Conservation (phyloP, 805 yeast genomes). For the Yarrowia bubula region DNA sequence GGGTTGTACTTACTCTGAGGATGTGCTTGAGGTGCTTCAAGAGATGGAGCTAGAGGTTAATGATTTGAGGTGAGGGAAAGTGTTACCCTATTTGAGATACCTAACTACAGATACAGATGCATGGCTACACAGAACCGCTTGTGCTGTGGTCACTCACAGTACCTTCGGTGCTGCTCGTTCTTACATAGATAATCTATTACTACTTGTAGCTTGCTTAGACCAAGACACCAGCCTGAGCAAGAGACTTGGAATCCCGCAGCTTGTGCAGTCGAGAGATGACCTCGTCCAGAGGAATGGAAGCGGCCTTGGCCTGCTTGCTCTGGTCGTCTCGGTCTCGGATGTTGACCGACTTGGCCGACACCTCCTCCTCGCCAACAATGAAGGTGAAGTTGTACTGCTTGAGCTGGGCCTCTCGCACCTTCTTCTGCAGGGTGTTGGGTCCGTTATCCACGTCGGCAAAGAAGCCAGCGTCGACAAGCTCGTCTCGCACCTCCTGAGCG, state of each 20-base stretch:
- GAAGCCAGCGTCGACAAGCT: slow-evolving; percentile 65
- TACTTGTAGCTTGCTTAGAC: background rate
- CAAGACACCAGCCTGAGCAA: slow-evolving; percentile 11
- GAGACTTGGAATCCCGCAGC: slow-evolving; percentile 58
- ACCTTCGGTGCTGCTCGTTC: no score
- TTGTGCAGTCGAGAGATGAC: slow-evolving; percentile 67
- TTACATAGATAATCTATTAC: background rate
- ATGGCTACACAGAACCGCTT: no score
- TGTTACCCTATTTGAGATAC: no score
- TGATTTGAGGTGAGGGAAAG: background rate
- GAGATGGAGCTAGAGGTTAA: background rate
- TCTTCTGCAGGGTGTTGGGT: slow-evolving; percentile 97
- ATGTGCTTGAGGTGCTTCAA: background rate
- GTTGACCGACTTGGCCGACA: slow-evolving; percentile 74
- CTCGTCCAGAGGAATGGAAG: slow-evolving; percentile 66
- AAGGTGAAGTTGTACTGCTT: slow-evolving; percentile 93
- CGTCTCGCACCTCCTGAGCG: slow-evolving; percentile 76
- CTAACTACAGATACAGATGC: background rate
- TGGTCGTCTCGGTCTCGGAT: slow-evolving; percentile 92
- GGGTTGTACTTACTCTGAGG: background rate
- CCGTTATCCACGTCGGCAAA: slow-evolving; percentile 89
- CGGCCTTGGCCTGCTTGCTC: slow-evolving; percentile 86
- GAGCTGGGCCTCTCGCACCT: slow-evolving; percentile 94
- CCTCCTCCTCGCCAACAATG: slow-evolving; percentile 95
- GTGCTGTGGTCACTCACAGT: no score